A percentile compares a stretch with the other conserved stretches of the same genome.
Conservation (phyloP, 768 basidiomycete species). For the Lactarius tabidus region DNA sequence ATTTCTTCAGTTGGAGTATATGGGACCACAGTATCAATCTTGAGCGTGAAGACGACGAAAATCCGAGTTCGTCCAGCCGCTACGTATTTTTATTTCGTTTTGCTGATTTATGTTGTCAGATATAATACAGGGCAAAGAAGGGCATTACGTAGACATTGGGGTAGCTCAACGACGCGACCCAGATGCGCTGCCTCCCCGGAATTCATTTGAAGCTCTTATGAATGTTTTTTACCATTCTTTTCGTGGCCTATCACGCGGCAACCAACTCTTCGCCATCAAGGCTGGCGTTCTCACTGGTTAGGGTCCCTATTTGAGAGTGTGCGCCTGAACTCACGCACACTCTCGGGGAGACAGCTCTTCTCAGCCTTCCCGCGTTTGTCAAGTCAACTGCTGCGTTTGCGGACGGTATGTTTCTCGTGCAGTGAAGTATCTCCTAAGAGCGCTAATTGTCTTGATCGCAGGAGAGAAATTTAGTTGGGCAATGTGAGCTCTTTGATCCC, state of each 20-base stretch:
- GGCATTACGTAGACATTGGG: conserved; percentile 48
- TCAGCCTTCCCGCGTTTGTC: conserved; percentile 58
- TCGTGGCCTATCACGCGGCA: conserved; percentile 48
- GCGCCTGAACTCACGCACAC: not conserved
- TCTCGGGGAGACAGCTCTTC: conserved; percentile 39
- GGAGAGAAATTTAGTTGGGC: conserved; percentile 69
- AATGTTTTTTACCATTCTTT: conserved; percentile 41
- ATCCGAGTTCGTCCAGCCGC: conserved; percentile 44
- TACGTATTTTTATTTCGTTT: not conserved
- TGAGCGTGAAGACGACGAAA: conserved; percentile 58
- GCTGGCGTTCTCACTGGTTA: conserved; percentile 59
- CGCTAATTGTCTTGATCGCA: conserved; percentile 28
- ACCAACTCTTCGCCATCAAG: conserved; percentile 66
- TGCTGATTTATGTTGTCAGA: conserved; percentile 33
- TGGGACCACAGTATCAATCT: conserved; percentile 45
- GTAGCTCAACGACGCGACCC: conserved; percentile 59
- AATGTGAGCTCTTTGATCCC: conserved; percentile 43
- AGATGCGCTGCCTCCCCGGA: conserved; percentile 67
- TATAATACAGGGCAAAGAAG: conserved; percentile 53
- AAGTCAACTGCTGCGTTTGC: conserved; percentile 52
- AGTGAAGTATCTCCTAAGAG: not conserved
- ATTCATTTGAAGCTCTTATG: conserved; percentile 50
- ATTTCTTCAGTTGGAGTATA: conserved; percentile 40
- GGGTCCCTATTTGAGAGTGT: not conserved
- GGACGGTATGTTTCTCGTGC: conserved; percentile 42